phyloP scores from a whole-genome alignment of 768 basidiomycete genomes.

The Xanthoconium purpureum region DNA sequence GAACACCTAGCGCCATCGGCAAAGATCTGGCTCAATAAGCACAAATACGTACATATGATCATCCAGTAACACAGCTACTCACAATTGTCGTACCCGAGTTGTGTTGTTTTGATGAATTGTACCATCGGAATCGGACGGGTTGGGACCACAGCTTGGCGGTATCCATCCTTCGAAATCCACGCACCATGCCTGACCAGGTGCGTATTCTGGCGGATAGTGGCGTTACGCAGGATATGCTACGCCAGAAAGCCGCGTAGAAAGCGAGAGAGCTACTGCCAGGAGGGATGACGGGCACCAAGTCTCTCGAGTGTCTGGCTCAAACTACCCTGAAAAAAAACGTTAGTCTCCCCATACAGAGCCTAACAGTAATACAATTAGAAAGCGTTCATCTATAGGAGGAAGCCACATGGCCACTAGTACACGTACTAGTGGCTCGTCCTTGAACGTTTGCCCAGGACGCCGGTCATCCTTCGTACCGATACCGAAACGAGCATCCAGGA shows the following conservation, averaged over 20 bases:
- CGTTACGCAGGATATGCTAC: too few relatives aligned
- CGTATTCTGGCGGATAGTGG: too few relatives aligned
- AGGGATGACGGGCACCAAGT: not conserved
- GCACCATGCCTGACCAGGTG: too few relatives aligned
- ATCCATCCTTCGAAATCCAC: not conserved
- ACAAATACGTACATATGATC: not conserved
- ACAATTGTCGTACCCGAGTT: not conserved
- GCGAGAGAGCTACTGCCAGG: not conserved
- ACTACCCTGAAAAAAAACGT: too few relatives aligned
- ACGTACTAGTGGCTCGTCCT: too few relatives aligned
- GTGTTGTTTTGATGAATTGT: not conserved
- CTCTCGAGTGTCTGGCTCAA: not conserved
- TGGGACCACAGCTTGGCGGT: slow-evolving; percentile 13
- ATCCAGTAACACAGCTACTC: slow-evolving; percentile 3
- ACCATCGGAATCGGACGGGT: not conserved
- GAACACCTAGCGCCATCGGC: not conserved
- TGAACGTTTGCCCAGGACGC: too few relatives aligned
- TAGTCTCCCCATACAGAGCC: too few relatives aligned
- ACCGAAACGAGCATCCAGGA: not conserved
- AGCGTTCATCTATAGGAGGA: not conserved
- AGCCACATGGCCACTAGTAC: not conserved
- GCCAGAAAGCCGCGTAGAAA: not conserved
- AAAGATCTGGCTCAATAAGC: not conserved
- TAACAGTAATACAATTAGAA: too few relatives aligned
- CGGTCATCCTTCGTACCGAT: not conserved